phyloP scores from a whole-genome alignment of 2,329 filamentous ascomycete genomes.

The Trichoderma citrinoviride region DNA sequence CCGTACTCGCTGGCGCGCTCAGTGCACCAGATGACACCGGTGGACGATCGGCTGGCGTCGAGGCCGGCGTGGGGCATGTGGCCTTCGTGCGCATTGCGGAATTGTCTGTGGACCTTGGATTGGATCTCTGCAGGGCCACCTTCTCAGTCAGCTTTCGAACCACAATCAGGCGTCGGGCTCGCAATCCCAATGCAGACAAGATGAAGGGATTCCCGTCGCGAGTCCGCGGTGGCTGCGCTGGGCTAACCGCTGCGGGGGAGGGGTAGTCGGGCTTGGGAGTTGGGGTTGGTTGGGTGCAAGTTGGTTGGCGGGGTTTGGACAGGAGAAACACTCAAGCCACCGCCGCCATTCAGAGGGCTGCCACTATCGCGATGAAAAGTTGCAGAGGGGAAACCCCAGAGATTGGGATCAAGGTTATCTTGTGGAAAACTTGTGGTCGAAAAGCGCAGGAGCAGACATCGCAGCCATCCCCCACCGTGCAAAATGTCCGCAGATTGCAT shows the following conservation, averaged over 20 bases:
- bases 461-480: not conserved
- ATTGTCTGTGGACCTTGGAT: conserved; percentile 84
- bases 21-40: conserved; percentile 91
- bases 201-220: not conserved
- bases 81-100: conserved; percentile 85
- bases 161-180: not conserved
- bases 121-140: conserved; percentile 59
- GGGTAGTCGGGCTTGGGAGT: conserved; percentile 13
- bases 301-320: conserved; percentile 12
- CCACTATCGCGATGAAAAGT: not conserved
- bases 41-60: conserved; percentile 82
- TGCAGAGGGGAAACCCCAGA: not conserved
- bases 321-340: conserved; percentile 13
- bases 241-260: conserved; percentile 21
- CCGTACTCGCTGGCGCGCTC: conserved; percentile 87
- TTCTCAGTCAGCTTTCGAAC: conserved; percentile 22
- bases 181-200: not conserved
- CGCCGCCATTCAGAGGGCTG: conserved; percentile 10
- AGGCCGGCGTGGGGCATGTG: conserved; percentile 89
- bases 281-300: not conserved
- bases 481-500: not conserved
- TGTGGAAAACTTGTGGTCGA: not conserved
- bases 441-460: not conserved
- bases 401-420: too few relatives aligned
- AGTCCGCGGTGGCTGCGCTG: conserved; percentile 5